Conservation (phyloP, 1,284 basidiomycete genomes). For the Puccinia polysora region DNA sequence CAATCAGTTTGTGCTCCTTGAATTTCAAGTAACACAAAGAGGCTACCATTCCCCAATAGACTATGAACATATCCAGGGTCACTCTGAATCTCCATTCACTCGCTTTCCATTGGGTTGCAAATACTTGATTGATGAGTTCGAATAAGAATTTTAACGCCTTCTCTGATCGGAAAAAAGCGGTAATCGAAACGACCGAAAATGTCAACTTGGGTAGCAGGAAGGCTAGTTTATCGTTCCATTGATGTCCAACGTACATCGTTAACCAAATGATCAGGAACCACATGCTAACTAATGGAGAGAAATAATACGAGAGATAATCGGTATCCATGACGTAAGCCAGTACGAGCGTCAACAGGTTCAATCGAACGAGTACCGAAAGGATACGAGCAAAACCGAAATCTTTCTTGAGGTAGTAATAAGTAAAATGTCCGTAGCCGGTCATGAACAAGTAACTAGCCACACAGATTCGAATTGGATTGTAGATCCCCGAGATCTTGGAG, state of each 20-base stretch:
- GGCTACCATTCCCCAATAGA: conserved; percentile 75
- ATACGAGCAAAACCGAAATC: conserved; percentile 71
- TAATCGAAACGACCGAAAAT: conserved; percentile 62
- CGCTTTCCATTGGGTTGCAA: conserved; percentile 73
- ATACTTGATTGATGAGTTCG: conserved; percentile 62
- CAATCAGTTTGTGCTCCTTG: conserved; percentile 67
- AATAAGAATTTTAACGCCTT: conserved; percentile 67
- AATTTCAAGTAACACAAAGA: conserved; percentile 70
- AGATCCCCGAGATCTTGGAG: conserved; percentile 79
- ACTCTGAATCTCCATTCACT: conserved; percentile 80
- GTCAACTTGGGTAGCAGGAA: conserved; percentile 69
- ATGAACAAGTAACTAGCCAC: conserved; percentile 78
- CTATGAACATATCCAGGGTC: conserved; percentile 77
- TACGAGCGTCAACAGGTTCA: conserved; percentile 74
- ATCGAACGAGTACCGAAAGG: conserved; percentile 69
- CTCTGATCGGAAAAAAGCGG: conserved; percentile 64
- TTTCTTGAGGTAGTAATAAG: conserved; percentile 75
- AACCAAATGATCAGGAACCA: conserved; percentile 77
- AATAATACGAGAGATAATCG: conserved; percentile 81
- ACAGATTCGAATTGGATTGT: conserved; percentile 78
- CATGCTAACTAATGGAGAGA: conserved; percentile 67
- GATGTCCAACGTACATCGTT: conserved; percentile 67
- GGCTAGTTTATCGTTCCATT: conserved; percentile 65
- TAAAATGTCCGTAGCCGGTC: conserved; percentile 64
- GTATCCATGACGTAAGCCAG: conserved; percentile 85